Base-by-base conservation (phyloP, 306 rosid species). In the Vicia villosa region DNA sequence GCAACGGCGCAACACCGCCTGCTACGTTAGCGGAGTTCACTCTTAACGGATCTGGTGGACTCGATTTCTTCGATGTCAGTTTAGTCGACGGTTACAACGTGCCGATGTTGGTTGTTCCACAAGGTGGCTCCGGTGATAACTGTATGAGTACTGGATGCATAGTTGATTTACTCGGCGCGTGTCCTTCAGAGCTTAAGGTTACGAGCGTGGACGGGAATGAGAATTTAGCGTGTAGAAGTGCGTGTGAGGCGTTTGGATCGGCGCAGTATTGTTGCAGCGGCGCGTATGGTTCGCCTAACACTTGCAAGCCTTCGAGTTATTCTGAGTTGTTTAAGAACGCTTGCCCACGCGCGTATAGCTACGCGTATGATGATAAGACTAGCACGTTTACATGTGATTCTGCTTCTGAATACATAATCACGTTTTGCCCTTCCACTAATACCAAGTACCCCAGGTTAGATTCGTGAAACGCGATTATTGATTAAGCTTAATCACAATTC, bases 301-400 rank as follows among this genome's bases (percentile, higher is more conserved):
- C 87, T 0, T 93, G 98, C 79, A 85, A 85, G 77, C 98, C 98
- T 6, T 78, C 96, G 1, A 32, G 85, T 14, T 93, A 83, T 74
- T 86, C 98, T 0, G 56, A 63, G 84, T 19, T 83, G 0, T 93
- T 93, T 66, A 93, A 93, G 81, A 85, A 2, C 8, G 91, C 88
- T 4, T 93, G 98, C 79, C 96, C 98, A 60, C 86, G 81, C 42
- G 98, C 98, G 0, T 93, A 93, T 63, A 93, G 98, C 77, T 93
- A 93, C 61, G 98, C 98, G 6, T 93, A 93, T 11, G 98, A 93
- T 26, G 98, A 93, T 15, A 82, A 55, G 82, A 85, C 96, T 3
- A 88, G 93, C 72, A 93, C 98, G 14, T 93, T 93, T 79, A 93
- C 98, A 1, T 93, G 98, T n/a, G 83, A 81, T 2, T 64, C 83